Conservation (phyloP, 495 filamentous ascomycete genomes). For the Trichoderma asperelloides region DNA sequence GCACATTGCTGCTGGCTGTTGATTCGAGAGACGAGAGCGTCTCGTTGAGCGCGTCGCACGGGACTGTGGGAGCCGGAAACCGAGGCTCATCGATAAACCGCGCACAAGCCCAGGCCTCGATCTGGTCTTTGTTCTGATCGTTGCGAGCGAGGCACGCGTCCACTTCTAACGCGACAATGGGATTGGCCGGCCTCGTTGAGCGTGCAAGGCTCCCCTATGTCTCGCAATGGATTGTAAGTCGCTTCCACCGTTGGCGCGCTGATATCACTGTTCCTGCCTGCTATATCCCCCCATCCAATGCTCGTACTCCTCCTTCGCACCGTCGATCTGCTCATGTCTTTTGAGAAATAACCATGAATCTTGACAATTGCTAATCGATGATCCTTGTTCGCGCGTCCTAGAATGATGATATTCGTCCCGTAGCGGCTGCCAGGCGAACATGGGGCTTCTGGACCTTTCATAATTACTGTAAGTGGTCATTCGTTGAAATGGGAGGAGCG, state of each 20-base stretch:
- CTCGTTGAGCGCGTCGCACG: too few species aligned
- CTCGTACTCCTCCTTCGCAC: not conserved
- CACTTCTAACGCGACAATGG: not conserved
- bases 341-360: not conserved
- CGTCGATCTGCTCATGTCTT: too few species aligned
- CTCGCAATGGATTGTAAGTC: constrained; percentile 5
- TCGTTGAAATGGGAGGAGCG: not conserved
- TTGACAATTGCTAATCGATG: not conserved
- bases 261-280: not conserved
- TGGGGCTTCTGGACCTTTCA: constrained; percentile 3
- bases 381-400: not conserved
- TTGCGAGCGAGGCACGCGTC: not conserved
- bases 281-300: not conserved
- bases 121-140: not conserved
- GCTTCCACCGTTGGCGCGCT: not conserved
- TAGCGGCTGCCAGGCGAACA: not conserved
- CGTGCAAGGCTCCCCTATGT: not conserved
- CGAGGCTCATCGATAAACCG: too few species aligned
- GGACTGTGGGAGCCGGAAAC: too few species aligned
- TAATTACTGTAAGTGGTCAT: not conserved
- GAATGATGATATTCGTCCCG: constrained; percentile 1
- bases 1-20: too few species aligned
- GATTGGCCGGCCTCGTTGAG: not conserved
- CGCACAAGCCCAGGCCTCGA: too few species aligned
- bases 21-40: too few species aligned